phyloP scores from a whole-genome alignment of 2,329 filamentous ascomycete species.

The Didymella lethalis region DNA sequence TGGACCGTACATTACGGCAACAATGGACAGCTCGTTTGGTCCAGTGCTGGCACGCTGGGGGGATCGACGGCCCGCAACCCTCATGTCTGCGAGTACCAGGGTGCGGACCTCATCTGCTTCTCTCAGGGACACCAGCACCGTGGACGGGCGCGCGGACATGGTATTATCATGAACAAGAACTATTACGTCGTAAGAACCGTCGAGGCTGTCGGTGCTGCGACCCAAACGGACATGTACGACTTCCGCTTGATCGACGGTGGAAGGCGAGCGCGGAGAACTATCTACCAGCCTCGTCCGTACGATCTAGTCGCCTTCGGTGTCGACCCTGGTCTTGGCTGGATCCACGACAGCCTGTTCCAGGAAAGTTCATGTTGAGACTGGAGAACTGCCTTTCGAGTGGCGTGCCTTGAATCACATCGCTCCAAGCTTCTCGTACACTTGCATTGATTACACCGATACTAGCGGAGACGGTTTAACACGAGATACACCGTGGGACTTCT shows the following conservation, averaged over 20 bases:
- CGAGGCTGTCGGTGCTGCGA: conserved; percentile 13
- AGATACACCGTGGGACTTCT: background rate
- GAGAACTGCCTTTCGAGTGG: conserved; percentile 39
- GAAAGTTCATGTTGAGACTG: background rate
- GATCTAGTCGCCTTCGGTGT: conserved; percentile 43
- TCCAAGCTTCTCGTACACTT: conserved; percentile 22
- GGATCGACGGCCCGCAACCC: conserved; percentile 19
- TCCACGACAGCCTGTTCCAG: conserved; percentile 51
- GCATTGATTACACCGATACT: conserved; percentile 16
- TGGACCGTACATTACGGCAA: conserved; percentile 20
- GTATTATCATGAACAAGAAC: conserved; percentile 12
- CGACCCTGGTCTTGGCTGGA: conserved; percentile 46
- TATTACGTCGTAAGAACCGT: conserved; percentile 8
- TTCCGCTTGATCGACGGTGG: conserved; percentile 16
- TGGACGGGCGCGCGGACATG: conserved; percentile 18
- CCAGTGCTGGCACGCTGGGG: conserved; percentile 14
- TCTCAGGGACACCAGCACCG: conserved; percentile 18
- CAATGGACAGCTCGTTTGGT: conserved; percentile 7
- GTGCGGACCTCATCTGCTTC: conserved; percentile 19
- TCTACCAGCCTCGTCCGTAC: conserved; percentile 49
- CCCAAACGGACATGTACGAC: conserved; percentile 18
- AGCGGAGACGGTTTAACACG: background rate
- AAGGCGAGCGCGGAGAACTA: conserved; percentile 27
- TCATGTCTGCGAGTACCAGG: conserved; percentile 18
- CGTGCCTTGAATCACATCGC: conserved; percentile 37